Base-by-base conservation (phyloP, 768 basidiomycete species). In the Cystobasidium ongulense region DNA sequence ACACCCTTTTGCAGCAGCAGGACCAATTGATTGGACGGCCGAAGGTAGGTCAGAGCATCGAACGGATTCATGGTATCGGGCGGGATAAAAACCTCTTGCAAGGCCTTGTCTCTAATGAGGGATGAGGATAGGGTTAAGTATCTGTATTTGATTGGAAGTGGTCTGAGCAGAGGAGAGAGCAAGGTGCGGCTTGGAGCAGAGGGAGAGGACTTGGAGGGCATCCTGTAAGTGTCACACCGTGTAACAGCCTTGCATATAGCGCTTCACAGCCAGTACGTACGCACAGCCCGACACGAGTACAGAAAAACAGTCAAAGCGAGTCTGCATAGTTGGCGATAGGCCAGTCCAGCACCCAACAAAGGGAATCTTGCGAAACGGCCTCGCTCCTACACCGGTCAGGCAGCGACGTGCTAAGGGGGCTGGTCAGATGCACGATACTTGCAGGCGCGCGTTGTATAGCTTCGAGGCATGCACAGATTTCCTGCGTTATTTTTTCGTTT, bases 1-100 rank as follows among this genome's bases (percentile, higher is more conserved):
- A 27, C 27, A 10, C 54, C 43, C 68, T 71, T 71, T 35, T 71
- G 68, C 53, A 71, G 54, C 4, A 71, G 68, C 53, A 71, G 53
- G 27, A 71, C 31, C 7, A 71, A 29, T 53, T 71, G 68, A 27
- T 46, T 46, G 17, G 68, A 57, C 3, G 68, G 68, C 38, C 68
- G 52, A 8, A 71, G 2, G 33, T 46, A 71, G 68, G 36, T 71
- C 46, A 71, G 31, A 11, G 53, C n/a, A 3, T 71, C 68, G 23
- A 61, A 36, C 23, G 63, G 27, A n/a, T 35, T 46, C 63, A 41
- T 27, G 10, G 29, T 27, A 35, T 29, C 38, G 10, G 63, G 27
- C 41, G n/a, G 7, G 5, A 46, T 4, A 18, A 2, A 64, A n/a
- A 18, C 36, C 11, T 35, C 29, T 59, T 15, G 11, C 21, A 23